A percentile compares a stretch with the other conserved stretches of the same genome.
Evolutionary conservation across 192 early-diverging fungal species (phyloP).

Genomic region (Irineochytrium annulatum): DNA sequence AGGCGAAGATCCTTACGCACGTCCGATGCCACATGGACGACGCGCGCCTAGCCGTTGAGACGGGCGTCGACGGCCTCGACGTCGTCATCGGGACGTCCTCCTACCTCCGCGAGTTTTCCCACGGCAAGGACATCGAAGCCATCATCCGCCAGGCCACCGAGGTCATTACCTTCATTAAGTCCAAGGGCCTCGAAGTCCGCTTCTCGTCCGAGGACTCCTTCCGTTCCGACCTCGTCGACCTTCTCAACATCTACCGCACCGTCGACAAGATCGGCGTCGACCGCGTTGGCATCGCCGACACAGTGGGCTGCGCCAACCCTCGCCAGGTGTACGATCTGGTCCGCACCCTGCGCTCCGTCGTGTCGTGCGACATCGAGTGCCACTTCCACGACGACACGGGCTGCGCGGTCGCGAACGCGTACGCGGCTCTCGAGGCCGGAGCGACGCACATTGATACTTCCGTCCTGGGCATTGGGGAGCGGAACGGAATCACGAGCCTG

Average conservation of each 20-base stretch:
- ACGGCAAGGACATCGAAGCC: constrained; percentile 99
- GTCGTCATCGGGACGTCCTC: constrained; percentile 98
- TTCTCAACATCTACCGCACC: constrained; percentile 91
- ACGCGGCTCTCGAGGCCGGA: constrained; percentile 93
- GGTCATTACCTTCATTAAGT: constrained; percentile 94
- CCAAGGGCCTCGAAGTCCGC: constrained; percentile 92
- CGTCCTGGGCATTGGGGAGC: constrained; percentile 96
- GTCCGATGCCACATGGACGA: constrained; percentile 88
- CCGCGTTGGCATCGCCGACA: constrained; percentile 98
- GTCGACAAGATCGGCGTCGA: constrained; percentile 98
- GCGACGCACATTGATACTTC: constrained; percentile 98
- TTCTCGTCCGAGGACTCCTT: constrained; percentile 99
- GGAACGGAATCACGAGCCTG: constrained; percentile 95
- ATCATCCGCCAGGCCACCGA: constrained; percentile 95
- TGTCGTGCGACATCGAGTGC: constrained; percentile 97
- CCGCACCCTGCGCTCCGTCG: constrained; percentile 87
- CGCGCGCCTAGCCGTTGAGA: constrained; percentile 92
- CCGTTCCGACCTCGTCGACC: constrained; percentile 93
- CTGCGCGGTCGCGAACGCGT: constrained; percentile 97
- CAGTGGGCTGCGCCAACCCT: constrained; percentile 97
- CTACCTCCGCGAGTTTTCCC: constrained; percentile 94
- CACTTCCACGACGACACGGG: constrained; percentile 99
- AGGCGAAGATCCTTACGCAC: constrained; percentile 69
- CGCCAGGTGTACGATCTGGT: constrained; percentile 98
- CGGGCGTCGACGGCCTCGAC: constrained; percentile 94